These are phyloP conservation scores for Alloascoidea hylecoeti DNA, from an alignment of 805 yeast genomes.

Conservation along the genomic window DNA sequence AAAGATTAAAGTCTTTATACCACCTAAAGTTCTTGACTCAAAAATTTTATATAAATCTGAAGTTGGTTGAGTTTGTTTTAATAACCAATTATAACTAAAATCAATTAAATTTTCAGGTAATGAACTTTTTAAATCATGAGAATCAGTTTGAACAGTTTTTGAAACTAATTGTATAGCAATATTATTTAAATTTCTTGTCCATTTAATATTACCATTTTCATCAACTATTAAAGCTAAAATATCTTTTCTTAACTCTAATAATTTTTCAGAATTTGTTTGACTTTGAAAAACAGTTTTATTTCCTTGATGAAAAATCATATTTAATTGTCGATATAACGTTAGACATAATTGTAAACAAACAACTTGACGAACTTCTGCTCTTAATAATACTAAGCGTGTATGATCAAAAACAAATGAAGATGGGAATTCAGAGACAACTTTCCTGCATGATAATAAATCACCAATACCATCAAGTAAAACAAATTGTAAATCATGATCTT, in stretches of 20 bases:
- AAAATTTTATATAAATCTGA: conserved; percentile 64
- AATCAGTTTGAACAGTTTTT: background rate
- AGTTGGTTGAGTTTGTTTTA: conserved; percentile 75
- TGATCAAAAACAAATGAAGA: conserved; percentile 76
- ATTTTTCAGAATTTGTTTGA: conserved; percentile 18
- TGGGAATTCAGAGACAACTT: conserved; percentile 74
- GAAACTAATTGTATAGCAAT: conserved; percentile 46
- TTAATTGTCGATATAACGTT: conserved; percentile 58
- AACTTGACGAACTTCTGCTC: conserved; percentile 79
- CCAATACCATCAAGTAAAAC: conserved; percentile 16
- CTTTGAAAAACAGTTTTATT: too few species aligned
- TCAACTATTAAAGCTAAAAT: conserved; percentile 71
- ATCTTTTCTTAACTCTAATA: conserved; percentile 45
- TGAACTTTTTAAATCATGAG: conserved; percentile 3
- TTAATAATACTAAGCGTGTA: conserved; percentile 56
- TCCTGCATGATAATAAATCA: conserved; percentile 59
- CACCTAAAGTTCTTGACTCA: conserved; percentile 35
- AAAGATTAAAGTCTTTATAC: background rate
- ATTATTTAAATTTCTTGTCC: conserved; percentile 73
- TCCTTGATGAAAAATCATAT: too few species aligned
- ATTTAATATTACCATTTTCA: conserved; percentile 75
- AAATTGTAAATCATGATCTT: background rate
- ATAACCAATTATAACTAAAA: conserved; percentile 66
- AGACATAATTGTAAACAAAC: conserved; percentile 68
- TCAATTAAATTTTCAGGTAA: conserved; percentile 29